A percentile compares a stretch with the other conserved stretches of the same genome.
These are phyloP conservation scores for Hortaea sp. DNA, from an alignment of 2,329 filamentous ascomycete species.

Conservation along the genomic window DNA sequence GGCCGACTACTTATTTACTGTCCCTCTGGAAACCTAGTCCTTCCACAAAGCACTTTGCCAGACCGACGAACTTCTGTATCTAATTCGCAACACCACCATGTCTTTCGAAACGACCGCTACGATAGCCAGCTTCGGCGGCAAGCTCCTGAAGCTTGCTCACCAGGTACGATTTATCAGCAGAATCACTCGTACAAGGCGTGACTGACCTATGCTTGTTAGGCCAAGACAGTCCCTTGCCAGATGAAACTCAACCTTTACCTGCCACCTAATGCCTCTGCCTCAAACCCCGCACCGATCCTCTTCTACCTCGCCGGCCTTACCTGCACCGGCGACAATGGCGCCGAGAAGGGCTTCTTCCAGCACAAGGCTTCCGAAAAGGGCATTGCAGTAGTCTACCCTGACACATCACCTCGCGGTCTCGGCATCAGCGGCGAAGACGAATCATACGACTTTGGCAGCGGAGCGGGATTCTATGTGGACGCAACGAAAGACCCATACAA, in stretches of 20 bases:
- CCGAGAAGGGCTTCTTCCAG: conserved; percentile 82
- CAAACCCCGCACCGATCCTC: conserved; percentile 66
- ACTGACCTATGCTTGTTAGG: conserved; percentile 32
- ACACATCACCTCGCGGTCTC: conserved; percentile 81
- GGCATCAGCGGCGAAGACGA: conserved; percentile 77
- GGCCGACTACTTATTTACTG: too few relatives aligned
- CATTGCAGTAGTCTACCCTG: conserved; percentile 89
- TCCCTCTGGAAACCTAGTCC: too few relatives aligned
- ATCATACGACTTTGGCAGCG: conserved; percentile 80
- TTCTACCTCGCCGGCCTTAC: conserved; percentile 92
- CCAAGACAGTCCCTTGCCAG: conserved; percentile 66
- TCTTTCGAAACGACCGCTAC: conserved; percentile 80
- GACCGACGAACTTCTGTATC: not conserved
- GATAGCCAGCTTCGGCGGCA: conserved; percentile 86
- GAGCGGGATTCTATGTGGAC: conserved; percentile 91
- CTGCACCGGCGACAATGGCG: conserved; percentile 76
- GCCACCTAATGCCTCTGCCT: conserved; percentile 56
- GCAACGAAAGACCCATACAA: conserved; percentile 66
- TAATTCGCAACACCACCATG: conserved; percentile 44
- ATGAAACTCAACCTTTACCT: conserved; percentile 93
- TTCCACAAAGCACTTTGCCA: too few relatives aligned
- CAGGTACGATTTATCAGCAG: conserved; percentile 13
- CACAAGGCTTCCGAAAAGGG: conserved; percentile 66
- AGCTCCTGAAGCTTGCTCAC: conserved; percentile 89
- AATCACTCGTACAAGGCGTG: not conserved